phyloP scores from a whole-genome alignment of 306 rosid species.

The Dryas drummondii region DNA sequence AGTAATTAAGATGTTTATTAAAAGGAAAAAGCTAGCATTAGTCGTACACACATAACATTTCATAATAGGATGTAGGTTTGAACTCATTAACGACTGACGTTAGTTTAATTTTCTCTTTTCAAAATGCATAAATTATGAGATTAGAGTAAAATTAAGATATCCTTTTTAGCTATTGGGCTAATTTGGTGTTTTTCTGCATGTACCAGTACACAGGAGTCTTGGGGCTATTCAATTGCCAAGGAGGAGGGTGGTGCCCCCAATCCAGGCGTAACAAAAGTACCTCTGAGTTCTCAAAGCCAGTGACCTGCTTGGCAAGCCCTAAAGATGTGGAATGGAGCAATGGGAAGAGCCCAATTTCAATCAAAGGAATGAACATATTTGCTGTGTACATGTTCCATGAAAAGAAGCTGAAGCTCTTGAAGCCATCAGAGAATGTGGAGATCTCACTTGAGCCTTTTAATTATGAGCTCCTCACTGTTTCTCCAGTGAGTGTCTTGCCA shows the following conservation, averaged over 20 bases:
- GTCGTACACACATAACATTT: neutral
- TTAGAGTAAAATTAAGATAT: neutral
- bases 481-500: constrained; percentile 39
- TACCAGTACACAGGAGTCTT: constrained; percentile 61
- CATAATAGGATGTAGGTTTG: no score
- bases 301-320: constrained; percentile 51
- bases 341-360: constrained; percentile 42
- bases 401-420: constrained; percentile 50
- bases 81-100: no score
- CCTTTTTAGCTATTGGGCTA: neutral
- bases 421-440: constrained; percentile 40
- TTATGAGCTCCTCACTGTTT: constrained; percentile 54
- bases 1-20: neutral
- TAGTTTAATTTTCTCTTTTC: neutral
- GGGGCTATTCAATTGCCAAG: constrained; percentile 78
- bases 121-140: neutral
- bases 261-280: constrained; percentile 51
- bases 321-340: constrained; percentile 61
- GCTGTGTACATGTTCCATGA: constrained; percentile 52
- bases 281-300: constrained; percentile 36
- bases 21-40: no score
- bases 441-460: constrained; percentile 55
- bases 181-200: neutral
- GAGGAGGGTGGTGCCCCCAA: constrained; percentile 76
- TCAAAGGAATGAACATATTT: constrained; percentile 39